Percentiles rank a stretch among this genome's conserved stretches.
Conservation (phyloP, 148 eudicot genomes). For the Rhododendron griersonianum region DNA sequence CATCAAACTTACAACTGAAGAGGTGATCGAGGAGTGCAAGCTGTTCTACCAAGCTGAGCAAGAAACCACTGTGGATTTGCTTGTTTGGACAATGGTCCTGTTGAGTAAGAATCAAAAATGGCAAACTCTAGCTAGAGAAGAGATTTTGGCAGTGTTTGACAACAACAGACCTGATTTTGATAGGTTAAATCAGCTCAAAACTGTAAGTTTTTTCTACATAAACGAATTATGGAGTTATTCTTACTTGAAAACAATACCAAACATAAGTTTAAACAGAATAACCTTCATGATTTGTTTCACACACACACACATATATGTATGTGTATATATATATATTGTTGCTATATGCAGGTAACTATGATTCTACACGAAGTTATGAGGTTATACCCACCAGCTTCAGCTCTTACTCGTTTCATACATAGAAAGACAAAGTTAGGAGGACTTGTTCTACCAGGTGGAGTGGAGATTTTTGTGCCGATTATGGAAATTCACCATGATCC, state of each 20-base stretch:
- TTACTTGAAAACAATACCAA: neutral
- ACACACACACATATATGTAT: neutral
- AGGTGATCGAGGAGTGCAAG: conserved; percentile 13
- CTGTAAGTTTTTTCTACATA: neutral
- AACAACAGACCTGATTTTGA: neutral
- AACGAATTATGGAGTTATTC: too few relatives aligned
- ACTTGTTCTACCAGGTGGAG: conserved; percentile 31
- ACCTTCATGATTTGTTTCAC: neutral
- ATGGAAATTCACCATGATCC: conserved; percentile 31
- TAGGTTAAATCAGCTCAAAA: conserved; percentile 3
- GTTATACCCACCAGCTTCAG: conserved; percentile 30
- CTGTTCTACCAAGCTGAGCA: conserved; percentile 3
- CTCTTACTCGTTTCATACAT: conserved; percentile 2
- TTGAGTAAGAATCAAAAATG: conserved; percentile 10
- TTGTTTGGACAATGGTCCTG: conserved; percentile 9
- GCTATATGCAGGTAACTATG: conserved; percentile 38
- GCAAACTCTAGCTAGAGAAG: conserved; percentile 13
- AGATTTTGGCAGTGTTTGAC: conserved; percentile 5
- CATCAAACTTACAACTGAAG: neutral
- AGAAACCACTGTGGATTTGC: neutral
- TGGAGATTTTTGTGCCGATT: conserved; percentile 21
- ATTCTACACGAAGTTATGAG: conserved; percentile 49
- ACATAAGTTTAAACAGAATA: neutral
- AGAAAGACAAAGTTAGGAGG: conserved; percentile 32
- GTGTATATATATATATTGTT: neutral